Conservation (phyloP, 257 asterid genomes). For the Solanum corneliomulleri region DNA sequence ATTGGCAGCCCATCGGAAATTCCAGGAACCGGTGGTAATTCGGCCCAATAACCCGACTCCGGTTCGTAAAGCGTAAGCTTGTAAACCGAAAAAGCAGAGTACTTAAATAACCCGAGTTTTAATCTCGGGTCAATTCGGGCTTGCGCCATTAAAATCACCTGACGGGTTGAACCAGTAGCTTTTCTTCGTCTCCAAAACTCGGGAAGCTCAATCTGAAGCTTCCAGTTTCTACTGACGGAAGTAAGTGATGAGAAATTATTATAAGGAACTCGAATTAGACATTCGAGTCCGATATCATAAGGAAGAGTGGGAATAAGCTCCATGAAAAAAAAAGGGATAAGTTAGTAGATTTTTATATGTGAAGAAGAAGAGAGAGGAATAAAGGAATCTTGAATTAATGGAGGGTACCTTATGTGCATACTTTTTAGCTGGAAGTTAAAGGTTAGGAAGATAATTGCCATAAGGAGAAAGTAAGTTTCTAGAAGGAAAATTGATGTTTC, state of each 20-base stretch:
- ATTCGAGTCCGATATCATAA: slow-evolving; percentile 45
- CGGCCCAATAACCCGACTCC: slow-evolving; percentile 46
- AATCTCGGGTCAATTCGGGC: slow-evolving; percentile 17
- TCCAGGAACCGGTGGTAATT: slow-evolving; percentile 43
- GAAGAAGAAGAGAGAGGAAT: neutral
- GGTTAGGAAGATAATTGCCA: neutral
- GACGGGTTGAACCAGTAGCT: slow-evolving; percentile 20
- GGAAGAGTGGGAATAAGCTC: slow-evolving; percentile 38
- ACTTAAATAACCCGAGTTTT: neutral
- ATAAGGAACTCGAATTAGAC: slow-evolving; percentile 43
- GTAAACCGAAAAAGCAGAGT: slow-evolving; percentile 22
- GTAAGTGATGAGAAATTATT: slow-evolving; percentile 30
- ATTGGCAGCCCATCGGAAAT: slow-evolving; percentile 45
- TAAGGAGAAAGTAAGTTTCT: neutral
- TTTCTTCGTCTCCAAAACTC: slow-evolving; percentile 46
- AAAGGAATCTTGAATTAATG: neutral
- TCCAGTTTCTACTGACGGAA: slow-evolving; percentile 53
- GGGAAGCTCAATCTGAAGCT: slow-evolving; percentile 28
- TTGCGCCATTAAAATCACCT: slow-evolving; percentile 30
- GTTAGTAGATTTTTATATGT: neutral
- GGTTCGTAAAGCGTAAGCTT: slow-evolving; percentile 56
- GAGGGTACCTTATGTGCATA: neutral
- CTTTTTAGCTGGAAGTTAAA: neutral
- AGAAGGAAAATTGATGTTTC: neutral
- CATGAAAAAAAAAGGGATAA: neutral